Percentiles rank a stretch among this genome's conserved stretches.
Evolutionary conservation across 371 early-diverging fungal genomes (phyloP).

Genomic region (Circinella umbellata): DNA sequence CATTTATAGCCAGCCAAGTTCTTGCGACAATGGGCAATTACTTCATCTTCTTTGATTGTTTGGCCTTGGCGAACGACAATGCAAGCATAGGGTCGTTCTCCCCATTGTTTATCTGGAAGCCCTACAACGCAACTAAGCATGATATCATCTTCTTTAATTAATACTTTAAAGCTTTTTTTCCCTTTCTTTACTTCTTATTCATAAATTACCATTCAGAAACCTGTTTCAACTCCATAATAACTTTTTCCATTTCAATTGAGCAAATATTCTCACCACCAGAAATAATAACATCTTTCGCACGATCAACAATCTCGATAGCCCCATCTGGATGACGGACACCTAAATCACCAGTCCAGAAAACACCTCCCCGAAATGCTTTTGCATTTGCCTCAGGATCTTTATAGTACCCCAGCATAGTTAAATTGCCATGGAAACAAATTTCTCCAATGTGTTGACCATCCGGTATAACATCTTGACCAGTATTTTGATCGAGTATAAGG

Average conservation of each 20-base stretch:
- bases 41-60: conserved; percentile 27
- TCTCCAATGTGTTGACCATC: conserved; percentile 69
- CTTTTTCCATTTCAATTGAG: conserved; percentile 69
- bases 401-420: conserved; percentile 63
- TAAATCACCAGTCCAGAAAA: conserved; percentile 75
- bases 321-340: conserved; percentile 73
- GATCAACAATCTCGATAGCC: conserved; percentile 67
- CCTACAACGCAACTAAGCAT: conserved; percentile 57
- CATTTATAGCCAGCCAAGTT: conserved; percentile 60
- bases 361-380: conserved; percentile 64
- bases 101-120: conserved; percentile 70
- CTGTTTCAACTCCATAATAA: conserved; percentile 56
- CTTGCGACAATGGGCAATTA: conserved; percentile 54
- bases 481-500: conserved; percentile 53
- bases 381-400: conserved; percentile 63
- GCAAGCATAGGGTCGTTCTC: conserved; percentile 73
- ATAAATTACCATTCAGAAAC: conserved; percentile 59
- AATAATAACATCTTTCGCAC: conserved; percentile 74
- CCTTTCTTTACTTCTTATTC: neutral
- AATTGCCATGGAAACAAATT: conserved; percentile 68
- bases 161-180: neutral
- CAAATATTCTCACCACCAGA: conserved; percentile 81
- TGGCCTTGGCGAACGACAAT: conserved; percentile 54
- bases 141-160: neutral
- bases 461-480: conserved; percentile 58